Conservation (phyloP, 495 filamentous ascomycete species). For the Penicillium canescens region DNA sequence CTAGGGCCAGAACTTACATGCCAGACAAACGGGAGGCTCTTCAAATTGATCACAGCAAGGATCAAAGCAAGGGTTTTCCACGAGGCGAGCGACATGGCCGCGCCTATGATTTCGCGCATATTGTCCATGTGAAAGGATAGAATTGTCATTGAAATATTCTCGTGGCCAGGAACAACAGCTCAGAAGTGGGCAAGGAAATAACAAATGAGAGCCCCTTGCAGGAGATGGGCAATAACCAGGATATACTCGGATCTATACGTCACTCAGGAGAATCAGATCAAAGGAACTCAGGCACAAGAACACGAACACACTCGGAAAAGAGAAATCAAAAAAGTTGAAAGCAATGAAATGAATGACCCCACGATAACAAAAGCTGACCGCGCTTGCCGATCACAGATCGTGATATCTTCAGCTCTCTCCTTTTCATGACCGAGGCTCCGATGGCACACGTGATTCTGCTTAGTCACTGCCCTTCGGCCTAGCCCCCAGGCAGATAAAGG, state of each 20-base stretch:
- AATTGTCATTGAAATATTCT: neutral
- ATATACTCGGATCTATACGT: conserved; percentile 8
- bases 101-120: conserved; percentile 24
- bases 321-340: neutral
- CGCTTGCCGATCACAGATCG: conserved; percentile 14
- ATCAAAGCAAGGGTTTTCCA: conserved; percentile 58
- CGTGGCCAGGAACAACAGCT: conserved; percentile 4
- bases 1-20: conserved; percentile 49
- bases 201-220: neutral
- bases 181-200: neutral
- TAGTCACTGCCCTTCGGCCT: neutral
- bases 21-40: conserved; percentile 63
- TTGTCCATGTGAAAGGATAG: conserved; percentile 15
- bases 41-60: conserved; percentile 59
- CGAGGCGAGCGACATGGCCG: conserved; percentile 29
- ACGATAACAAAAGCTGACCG: conserved; percentile 1
- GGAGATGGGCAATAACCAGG: conserved; percentile 7
- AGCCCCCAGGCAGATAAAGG: neutral
- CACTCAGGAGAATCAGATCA: neutral
- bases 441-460: conserved; percentile 12
- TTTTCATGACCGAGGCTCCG: conserved; percentile 18
- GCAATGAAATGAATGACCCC: neutral
- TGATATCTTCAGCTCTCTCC: neutral
- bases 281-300: neutral
- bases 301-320: neutral